Percentiles rank a stretch among this genome's conserved stretches.
These are phyloP conservation scores for Microthlaspi erraticum DNA, from an alignment of 345 rosid species.

Conservation along the genomic window DNA sequence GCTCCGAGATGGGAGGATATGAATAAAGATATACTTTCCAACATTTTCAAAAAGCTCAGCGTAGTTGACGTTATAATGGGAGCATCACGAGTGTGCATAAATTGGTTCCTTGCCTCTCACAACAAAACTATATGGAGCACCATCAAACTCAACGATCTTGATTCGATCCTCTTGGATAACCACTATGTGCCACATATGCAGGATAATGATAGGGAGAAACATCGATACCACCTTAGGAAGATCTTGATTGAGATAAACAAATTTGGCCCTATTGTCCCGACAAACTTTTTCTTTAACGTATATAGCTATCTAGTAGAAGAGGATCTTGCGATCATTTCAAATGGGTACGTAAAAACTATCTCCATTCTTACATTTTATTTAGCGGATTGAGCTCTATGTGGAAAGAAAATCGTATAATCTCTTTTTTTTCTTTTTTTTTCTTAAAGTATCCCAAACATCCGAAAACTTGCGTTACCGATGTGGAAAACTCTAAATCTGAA, in stretches of 20 bases:
- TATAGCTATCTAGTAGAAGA: neutral
- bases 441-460: neutral
- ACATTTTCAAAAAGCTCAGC: constrained; percentile 10
- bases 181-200: no score
- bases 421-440: no score
- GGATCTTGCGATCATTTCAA: neutral
- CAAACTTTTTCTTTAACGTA: neutral
- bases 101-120: constrained; percentile 29
- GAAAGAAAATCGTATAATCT: no score
- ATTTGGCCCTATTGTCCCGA: neutral
- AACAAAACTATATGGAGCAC: constrained; percentile 13
- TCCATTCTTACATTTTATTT: neutral
- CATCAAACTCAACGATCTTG: constrained; percentile 4
- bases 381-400: no score
- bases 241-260: neutral
- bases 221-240: neutral
- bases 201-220: neutral
- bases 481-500: neutral
- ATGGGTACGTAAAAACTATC: neutral
- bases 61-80: neutral
- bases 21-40: constrained; percentile 4
- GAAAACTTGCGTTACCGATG: neutral
- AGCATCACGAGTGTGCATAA: constrained; percentile 20
- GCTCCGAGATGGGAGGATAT: constrained; percentile 6
- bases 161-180: neutral